phyloP scores from a whole-genome alignment of 108 stramenopile genomes.

The Nannochloropsis salina region DNA sequence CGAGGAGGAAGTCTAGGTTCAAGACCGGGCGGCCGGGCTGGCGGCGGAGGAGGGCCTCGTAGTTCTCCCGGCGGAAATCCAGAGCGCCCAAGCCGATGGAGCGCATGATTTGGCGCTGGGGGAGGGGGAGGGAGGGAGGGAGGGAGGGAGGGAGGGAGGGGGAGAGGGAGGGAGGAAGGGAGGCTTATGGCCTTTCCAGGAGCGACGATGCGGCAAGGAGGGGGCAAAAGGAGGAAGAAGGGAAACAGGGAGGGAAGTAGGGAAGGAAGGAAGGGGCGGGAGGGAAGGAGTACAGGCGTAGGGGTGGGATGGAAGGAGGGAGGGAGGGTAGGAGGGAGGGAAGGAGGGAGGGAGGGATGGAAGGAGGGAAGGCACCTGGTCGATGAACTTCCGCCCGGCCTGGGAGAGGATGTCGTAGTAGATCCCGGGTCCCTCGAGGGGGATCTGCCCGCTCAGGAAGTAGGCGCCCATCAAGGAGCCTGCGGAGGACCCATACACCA shows the following conservation, averaged over 20 bases:
- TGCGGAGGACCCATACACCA: conserved; percentile 83
- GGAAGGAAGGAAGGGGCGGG: not conserved
- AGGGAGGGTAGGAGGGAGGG: not conserved
- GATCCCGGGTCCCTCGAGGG: conserved; percentile 84
- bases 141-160: conserved; percentile 70
- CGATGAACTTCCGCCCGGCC: conserved; percentile 71
- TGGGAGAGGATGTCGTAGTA: conserved; percentile 84
- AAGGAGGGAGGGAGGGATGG: not conserved
- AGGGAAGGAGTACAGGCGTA: not conserved
- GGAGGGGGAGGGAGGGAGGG: conserved; percentile 53
- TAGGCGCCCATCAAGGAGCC: conserved; percentile 78
- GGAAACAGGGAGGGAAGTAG: not conserved
- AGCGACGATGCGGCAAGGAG: not conserved
- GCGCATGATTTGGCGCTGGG: conserved; percentile 21
- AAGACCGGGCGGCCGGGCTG: conserved; percentile 75
- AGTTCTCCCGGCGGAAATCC: too few relatives aligned
- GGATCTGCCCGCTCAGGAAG: conserved; percentile 71
- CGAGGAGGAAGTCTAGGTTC: conserved; percentile 73
- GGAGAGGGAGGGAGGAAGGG: conserved; percentile 53
- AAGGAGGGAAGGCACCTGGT: conserved; percentile 45
- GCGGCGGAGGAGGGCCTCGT: conserved; percentile 38
- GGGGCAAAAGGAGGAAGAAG: not conserved
- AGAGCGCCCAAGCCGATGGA: conserved; percentile 12
- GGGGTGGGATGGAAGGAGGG: not conserved
- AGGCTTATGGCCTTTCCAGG: not conserved